Evolutionary conservation across 768 basidiomycete genomes (phyloP).

Genomic region (Rhodotorula babjevae): DNA sequence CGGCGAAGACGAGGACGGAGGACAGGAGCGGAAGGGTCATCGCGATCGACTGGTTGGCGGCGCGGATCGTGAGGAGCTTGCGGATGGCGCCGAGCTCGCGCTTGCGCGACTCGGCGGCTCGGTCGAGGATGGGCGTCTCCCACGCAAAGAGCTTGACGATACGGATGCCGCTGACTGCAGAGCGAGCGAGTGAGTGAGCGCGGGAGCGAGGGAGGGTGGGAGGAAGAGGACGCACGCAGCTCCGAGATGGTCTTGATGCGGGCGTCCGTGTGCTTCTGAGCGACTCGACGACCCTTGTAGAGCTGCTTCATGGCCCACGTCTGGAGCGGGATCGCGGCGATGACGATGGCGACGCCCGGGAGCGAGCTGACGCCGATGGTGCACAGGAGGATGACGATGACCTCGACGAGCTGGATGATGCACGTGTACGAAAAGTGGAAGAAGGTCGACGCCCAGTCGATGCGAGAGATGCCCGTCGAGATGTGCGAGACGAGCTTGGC

Average conservation of each 20-base stretch:
- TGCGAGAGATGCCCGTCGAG: slow-evolving; percentile 82
- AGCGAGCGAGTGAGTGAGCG: not conserved
- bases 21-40: slow-evolving; percentile 63
- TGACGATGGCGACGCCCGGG: slow-evolving; percentile 59
- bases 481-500: slow-evolving; percentile 90
- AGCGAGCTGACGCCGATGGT: slow-evolving; percentile 63
- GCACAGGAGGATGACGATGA: slow-evolving; percentile 65
- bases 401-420: slow-evolving; percentile 70
- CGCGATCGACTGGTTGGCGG: slow-evolving; percentile 36
- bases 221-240: slow-evolving; percentile 55
- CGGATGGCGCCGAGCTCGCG: slow-evolving; percentile 59
- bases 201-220: too few species aligned
- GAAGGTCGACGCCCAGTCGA: slow-evolving; percentile 61
- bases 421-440: slow-evolving; percentile 55
- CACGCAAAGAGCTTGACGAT: slow-evolving; percentile 61
- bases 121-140: slow-evolving; percentile 62
- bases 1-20: slow-evolving; percentile 62
- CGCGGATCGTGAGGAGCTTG: slow-evolving; percentile 42
- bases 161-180: slow-evolving; percentile 57
- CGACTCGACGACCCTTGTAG: slow-evolving; percentile 63
- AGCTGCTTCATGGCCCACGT: slow-evolving; percentile 66
- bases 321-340: slow-evolving; percentile 62
- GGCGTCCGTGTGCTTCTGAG: slow-evolving; percentile 81
- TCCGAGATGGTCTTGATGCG: slow-evolving; percentile 84
- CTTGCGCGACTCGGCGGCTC: slow-evolving; percentile 63